These are phyloP conservation scores for Closterium sp. DNA, from an alignment of 139 green algal genomes.

Conservation along the genomic window DNA sequence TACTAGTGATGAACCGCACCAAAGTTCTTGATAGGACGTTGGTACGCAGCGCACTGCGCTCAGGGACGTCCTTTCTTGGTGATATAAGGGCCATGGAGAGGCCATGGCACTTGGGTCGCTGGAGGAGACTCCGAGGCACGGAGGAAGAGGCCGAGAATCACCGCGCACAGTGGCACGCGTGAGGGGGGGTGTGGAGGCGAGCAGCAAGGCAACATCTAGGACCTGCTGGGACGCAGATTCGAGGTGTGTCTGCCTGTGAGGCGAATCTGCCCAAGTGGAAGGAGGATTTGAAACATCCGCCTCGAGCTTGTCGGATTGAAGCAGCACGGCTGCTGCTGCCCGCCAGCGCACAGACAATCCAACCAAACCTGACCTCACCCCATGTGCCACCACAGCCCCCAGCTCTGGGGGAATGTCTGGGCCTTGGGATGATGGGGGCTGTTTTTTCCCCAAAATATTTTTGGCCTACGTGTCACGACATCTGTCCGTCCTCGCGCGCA, in stretches of 20 bases:
- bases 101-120: not conserved
- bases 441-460: too few relatives aligned
- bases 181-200: not conserved
- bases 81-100: not conserved
- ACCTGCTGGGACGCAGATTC: too few relatives aligned
- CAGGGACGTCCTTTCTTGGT: not conserved
- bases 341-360: not conserved
- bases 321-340: not conserved
- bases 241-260: not conserved
- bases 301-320: not conserved
- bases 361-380: not conserved
- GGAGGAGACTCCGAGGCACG: not conserved
- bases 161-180: not conserved
- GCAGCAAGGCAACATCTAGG: not conserved
- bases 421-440: too few relatives aligned
- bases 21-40: not conserved
- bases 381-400: too few relatives aligned
- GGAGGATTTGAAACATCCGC: not conserved
- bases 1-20: not conserved
- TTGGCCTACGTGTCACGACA: not conserved
- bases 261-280: not conserved
- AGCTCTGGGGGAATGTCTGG: too few relatives aligned
- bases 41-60: not conserved
- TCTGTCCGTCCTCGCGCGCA: not conserved
- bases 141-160: not conserved